Percentiles rank a stretch among this genome's conserved stretches.
These are phyloP conservation scores for Microcera coccophila DNA, from an alignment of 2,329 filamentous ascomycete species.

Conservation along the genomic window DNA sequence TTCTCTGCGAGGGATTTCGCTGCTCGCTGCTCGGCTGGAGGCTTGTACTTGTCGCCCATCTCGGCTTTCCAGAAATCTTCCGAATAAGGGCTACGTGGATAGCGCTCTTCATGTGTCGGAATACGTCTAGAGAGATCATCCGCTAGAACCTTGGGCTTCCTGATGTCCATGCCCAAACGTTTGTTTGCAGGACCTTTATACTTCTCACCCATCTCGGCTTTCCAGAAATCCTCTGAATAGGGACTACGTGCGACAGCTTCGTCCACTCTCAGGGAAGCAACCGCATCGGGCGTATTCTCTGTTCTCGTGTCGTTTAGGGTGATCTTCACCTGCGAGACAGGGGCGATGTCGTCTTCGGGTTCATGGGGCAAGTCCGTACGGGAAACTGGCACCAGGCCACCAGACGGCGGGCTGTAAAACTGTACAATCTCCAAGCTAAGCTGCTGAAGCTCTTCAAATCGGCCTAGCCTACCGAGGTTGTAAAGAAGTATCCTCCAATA, in stretches of 20 bases:
- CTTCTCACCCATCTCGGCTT: conserved; percentile 17
- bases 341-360: background rate
- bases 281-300: background rate
- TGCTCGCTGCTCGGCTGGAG: background rate
- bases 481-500: conserved; percentile 44
- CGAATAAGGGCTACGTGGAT: conserved; percentile 5
- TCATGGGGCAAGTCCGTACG: conserved; percentile 38
- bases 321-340: background rate
- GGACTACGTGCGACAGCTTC: background rate
- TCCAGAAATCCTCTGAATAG: conserved; percentile 23
- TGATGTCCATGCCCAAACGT: conserved; percentile 2
- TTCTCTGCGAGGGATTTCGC: background rate
- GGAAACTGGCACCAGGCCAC: conserved; percentile 42
- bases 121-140: too few species aligned
- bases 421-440: conserved; percentile 42
- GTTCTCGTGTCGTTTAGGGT: background rate
- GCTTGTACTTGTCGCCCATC: conserved; percentile 10
- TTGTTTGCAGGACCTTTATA: background rate
- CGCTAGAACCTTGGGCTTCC: background rate
- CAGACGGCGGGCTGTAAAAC: conserved; percentile 31
- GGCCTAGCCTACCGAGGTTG: conserved; percentile 41
- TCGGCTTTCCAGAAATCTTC: conserved; percentile 24
- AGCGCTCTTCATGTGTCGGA: background rate
- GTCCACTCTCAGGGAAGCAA: background rate
- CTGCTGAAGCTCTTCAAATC: conserved; percentile 43